Evolutionary conservation across 2,329 filamentous ascomycete species (phyloP).

Genomic region (Mycosphaerella sp.): DNA sequence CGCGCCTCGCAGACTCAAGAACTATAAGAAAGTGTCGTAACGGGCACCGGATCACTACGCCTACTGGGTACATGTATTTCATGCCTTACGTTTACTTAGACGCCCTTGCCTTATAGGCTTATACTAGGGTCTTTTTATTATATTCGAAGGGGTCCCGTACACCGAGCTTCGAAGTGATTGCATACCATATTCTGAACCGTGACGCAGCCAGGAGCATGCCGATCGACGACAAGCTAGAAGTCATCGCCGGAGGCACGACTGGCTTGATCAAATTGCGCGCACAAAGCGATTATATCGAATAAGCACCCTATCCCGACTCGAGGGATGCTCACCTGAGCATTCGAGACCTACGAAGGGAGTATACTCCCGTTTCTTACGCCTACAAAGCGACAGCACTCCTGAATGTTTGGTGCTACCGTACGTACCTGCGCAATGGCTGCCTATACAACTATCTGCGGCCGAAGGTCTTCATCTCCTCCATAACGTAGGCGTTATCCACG

Average conservation of each 20-base stretch:
- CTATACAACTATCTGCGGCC: conserved; percentile 10
- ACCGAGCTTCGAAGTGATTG: too few species aligned
- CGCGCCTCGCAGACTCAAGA: too few species aligned
- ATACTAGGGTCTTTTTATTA: too few species aligned
- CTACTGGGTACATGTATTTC: too few species aligned
- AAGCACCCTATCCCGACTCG: conserved; percentile 2
- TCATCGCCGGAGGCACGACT: conserved; percentile 4
- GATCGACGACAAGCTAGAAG: too few species aligned
- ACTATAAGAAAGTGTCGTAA: too few species aligned
- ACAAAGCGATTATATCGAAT: conserved; percentile 2
- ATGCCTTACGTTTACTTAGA: too few species aligned
- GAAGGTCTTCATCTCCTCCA: conserved; percentile 9
- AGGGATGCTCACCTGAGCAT: conserved; percentile 1
- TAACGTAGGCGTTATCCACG: conserved; percentile 7
- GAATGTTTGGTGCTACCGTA: conserved; percentile 11
- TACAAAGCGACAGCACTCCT: conserved; percentile 11
- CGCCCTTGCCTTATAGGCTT: too few species aligned
- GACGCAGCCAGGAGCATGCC: too few species aligned
- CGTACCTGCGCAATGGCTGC: conserved; percentile 6
- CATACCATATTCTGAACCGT: too few species aligned
- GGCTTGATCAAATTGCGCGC: conserved; percentile 3
- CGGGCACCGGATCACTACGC: too few species aligned
- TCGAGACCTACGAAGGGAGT: conserved; percentile 8
- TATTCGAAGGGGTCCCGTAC: too few species aligned
- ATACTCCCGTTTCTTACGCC: conserved; percentile 6